phyloP scores from a whole-genome alignment of 768 basidiomycete species.

The Asterophora lycoperdoides region DNA sequence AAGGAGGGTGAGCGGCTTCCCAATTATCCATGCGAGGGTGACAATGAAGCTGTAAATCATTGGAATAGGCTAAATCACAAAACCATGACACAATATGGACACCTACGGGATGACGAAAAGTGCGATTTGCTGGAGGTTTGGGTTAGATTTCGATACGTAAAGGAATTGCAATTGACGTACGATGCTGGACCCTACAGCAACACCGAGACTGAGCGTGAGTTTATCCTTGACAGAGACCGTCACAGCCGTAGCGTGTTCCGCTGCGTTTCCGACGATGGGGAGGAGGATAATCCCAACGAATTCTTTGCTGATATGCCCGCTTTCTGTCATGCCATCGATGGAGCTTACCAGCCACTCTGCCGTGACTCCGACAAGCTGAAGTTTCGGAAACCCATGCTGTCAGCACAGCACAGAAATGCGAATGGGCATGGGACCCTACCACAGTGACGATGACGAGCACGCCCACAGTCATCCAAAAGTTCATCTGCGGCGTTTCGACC shows the following conservation, averaged over 20 bases:
- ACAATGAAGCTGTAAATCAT: constrained; percentile 56
- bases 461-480: constrained; percentile 45
- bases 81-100: neutral
- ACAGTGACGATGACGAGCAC: constrained; percentile 60
- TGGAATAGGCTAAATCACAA: neutral
- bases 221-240: constrained; percentile 91
- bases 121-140: constrained; percentile 67
- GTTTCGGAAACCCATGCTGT: constrained; percentile 24
- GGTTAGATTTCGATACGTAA: too few species aligned
- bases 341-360: constrained; percentile 77
- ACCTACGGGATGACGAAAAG: constrained; percentile 44
- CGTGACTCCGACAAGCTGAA: constrained; percentile 56
- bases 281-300: constrained; percentile 84
- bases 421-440: constrained; percentile 35
- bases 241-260: constrained; percentile 91
- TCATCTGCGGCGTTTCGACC: constrained; percentile 51
- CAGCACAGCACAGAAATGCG: neutral
- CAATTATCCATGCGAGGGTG: constrained; percentile 74
- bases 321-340: constrained; percentile 65
- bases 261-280: constrained; percentile 90
- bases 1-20: constrained; percentile 73
- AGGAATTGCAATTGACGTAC: constrained; percentile 37
- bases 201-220: constrained; percentile 79
- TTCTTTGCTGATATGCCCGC: constrained; percentile 59
- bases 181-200: constrained; percentile 84